Conservation (phyloP, 2,329 filamentous ascomycete genomes). For the Fusarium tjaetaba region DNA sequence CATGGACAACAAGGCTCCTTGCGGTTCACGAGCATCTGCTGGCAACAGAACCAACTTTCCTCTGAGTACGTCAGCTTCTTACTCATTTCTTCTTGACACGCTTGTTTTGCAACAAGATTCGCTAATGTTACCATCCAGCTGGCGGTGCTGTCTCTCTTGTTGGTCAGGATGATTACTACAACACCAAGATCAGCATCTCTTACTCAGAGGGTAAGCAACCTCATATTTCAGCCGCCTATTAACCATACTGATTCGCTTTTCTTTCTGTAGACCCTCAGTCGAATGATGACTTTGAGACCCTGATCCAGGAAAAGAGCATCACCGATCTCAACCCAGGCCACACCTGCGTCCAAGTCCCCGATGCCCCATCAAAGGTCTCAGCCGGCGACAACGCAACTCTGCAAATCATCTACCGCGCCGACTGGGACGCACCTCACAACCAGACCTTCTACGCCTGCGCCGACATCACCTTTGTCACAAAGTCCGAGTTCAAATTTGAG, state of each 20-base stretch:
- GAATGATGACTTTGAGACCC: constrained; percentile 53
- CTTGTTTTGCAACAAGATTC: fast-evolving
- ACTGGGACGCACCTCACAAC: constrained; percentile 54
- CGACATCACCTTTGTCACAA: constrained; percentile 56
- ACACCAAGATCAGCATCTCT: constrained; percentile 63
- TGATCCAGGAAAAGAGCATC: constrained; percentile 50
- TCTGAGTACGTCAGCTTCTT: constrained; percentile 50
- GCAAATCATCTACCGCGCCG: constrained; percentile 59
- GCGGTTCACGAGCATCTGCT: constrained; percentile 60
- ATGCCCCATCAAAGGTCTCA: constrained; percentile 47
- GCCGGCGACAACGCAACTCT: constrained; percentile 59
- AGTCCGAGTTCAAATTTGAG: constrained; percentile 46
- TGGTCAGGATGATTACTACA: constrained; percentile 66
- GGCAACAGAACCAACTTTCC: constrained; percentile 66
- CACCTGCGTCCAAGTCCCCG: constrained; percentile 55
- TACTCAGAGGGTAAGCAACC: constrained; percentile 55
- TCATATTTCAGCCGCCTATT: not conserved
- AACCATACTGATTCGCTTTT: fast-evolving
- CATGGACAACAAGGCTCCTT: constrained; percentile 66
- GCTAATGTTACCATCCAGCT: constrained; percentile 47
- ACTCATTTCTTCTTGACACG: not conserved
- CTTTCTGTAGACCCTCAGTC: constrained; percentile 49
- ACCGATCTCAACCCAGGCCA: constrained; percentile 56
- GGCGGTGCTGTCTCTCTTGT: constrained; percentile 65
- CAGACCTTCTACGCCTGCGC: constrained; percentile 62